Base-by-base conservation (phyloP, 2,329 filamentous ascomycete genomes). In the Scortechinia acanthostroma region DNA sequence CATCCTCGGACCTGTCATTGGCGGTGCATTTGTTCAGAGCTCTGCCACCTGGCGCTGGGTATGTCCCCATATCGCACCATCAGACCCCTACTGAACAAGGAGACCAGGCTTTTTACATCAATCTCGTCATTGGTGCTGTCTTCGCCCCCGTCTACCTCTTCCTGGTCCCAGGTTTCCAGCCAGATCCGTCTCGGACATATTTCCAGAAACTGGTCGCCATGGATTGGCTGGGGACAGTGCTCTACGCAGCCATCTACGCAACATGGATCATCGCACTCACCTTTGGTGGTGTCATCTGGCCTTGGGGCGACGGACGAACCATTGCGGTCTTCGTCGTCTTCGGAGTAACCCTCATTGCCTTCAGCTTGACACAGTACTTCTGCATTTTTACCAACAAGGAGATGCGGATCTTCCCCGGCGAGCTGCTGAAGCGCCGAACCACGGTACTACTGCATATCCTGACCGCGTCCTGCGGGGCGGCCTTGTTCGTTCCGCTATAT, bases 21-120 rank as follows among this genome's bases (percentile, higher is more conserved):
- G 35, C 6, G 35, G 35, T 13, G 6, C 10, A 6, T 40, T 40
- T 17, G 6, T 6, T 10, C 6, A 10, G 10, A 40, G 35, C 17
- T 40, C 35, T 19, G 35, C 17, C 35, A 19, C 10, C 17, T 40
- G 35, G 35, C 35, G 35, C 35, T 40, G 35, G 35, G 64, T 62
- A 0, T 74, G 75, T n/a, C n/a, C n/a, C n/a, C n/a, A n/a, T n/a
- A n/a, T n/a, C n/a, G n/a, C n/a, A n/a, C n/a, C n/a, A n/a, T n/a
- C n/a, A n/a, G n/a, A n/a, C n/a, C n/a, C n/a, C n/a, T n/a, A n/a
- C n/a, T n/a, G n/a, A n/a, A n/a, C n/a, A n/a, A n/a, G n/a, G n/a
- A n/a, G n/a, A n/a, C n/a, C n/a, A n/a, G n/a, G 64, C 62, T 0
- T 74, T 75, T 51, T 79, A 78, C 52, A 69, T 78, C 55, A 77